These are phyloP conservation scores for Carex sylvatica DNA, from an alignment of 202 grass and related monocot genomes.

Conservation along the genomic window DNA sequence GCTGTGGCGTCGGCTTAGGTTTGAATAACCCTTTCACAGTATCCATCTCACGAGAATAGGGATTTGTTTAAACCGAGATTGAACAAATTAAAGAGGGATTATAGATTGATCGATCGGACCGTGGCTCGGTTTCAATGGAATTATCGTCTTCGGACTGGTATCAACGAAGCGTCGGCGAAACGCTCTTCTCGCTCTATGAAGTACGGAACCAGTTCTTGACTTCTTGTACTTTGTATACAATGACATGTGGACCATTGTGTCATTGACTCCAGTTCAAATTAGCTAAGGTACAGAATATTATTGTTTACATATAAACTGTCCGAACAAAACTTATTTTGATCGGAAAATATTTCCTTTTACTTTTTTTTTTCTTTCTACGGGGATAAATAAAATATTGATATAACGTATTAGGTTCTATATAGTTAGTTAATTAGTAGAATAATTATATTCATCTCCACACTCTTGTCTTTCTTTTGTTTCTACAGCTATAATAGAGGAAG, in stretches of 20 bases:
- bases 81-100: background rate
- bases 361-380: background rate
- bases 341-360: background rate
- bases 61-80: background rate
- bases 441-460: no score
- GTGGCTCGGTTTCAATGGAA: background rate
- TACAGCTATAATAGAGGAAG: no score
- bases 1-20: conserved; percentile 55
- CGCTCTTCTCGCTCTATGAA: background rate
- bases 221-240: background rate
- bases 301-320: no score
- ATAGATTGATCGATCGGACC: background rate
- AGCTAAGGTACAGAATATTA: no score
- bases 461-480: no score
- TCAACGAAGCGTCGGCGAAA: conserved; percentile 5
- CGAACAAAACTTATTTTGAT: background rate
- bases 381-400: background rate
- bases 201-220: background rate
- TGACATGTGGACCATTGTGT: conserved; percentile 6
- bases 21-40: conserved; percentile 52
- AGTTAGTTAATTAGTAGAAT: no score
- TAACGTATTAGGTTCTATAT: no score
- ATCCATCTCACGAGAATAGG: conserved; percentile 38
- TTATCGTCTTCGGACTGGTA: background rate
- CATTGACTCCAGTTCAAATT: background rate